Evolutionary conservation across 2,329 filamentous ascomycete genomes (phyloP), one percentile per base, ranked within the genome.

Genomic region (Fusarium globosum): DNA sequence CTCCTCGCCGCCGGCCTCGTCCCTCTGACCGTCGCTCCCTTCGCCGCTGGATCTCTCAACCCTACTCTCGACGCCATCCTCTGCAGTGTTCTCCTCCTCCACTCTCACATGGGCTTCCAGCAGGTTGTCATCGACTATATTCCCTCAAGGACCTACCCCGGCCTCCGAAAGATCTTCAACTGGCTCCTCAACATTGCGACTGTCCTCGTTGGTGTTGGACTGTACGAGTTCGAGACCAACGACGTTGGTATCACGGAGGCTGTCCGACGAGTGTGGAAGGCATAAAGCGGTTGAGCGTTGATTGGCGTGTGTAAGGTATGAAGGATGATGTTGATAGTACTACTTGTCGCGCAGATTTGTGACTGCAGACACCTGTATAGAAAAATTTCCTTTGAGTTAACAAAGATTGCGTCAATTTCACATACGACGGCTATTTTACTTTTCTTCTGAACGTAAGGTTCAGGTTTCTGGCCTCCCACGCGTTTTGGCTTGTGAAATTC

Each of bases 171-270:
- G 80, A 61, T 86, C n/a, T 87, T 91, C 81, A 90, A 89, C 83
- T 98, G 95, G 95, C 86, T 88, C 42, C 89, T 98, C 72, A 95
- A 95, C 80, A 85, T 88, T 51, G 91, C 90, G 68, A 98, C 97
- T 16, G 87, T 96, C 66, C 86, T 94, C 59, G 94, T 95, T 72
- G 95, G 93, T 57, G 88, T 97, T 75, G 95, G 95, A 65, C 88
- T 98, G 80, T 99, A 99, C 85, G 96, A 98, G 84, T 98, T 98
- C 79, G 96, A 99, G 91, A 99, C 96, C 38, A 98, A 98, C 81
- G 96, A 99, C 77, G 94, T 99, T 59, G 96, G 96, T 75, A 83
- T 99, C 68, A 97, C 95, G 14, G 96, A 97, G 88, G 92, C 92
- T 38, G 88, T 98, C 76, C 94, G 93, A 88, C 90, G 93, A 81